phyloP scores from a whole-genome alignment of 129 eudicot species.

The Cynara cardunculus region DNA sequence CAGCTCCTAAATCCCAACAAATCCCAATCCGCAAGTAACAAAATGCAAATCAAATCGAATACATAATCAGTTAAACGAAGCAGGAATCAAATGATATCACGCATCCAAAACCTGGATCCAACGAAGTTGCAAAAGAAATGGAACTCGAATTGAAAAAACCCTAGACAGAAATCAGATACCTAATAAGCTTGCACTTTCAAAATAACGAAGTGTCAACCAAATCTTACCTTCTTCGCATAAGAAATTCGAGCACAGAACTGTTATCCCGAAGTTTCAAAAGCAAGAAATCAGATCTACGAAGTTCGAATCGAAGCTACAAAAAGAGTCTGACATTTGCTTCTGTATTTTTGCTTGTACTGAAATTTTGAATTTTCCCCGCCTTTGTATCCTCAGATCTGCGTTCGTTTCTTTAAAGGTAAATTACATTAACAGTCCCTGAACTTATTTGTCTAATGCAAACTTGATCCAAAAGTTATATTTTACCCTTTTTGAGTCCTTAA shows the following conservation, averaged over 20 bases:
- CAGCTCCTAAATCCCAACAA: not conserved
- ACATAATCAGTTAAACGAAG: not conserved
- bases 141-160: not conserved
- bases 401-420: not conserved
- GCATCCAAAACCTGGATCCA: not conserved
- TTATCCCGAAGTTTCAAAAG: not conserved
- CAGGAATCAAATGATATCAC: not conserved
- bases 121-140: not conserved
- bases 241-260: not conserved
- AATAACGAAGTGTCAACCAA: not conserved
- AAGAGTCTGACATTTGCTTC: slow-evolving; percentile 1
- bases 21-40: not conserved
- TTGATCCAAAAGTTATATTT: not conserved
- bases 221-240: slow-evolving; percentile 6
- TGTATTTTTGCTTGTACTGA: not conserved
- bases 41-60: not conserved
- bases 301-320: slow-evolving; percentile 10
- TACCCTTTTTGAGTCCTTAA: not conserved
- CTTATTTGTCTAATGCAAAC: not conserved
- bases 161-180: slow-evolving; percentile 10
- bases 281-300: not conserved
- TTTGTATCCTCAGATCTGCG: not conserved
- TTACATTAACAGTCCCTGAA: slow-evolving; percentile 11
- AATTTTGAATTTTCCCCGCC: slow-evolving; percentile 24
- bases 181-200: slow-evolving; percentile 1